Evolutionary conservation across 352 stramenopile species (phyloP).

Genomic region (Blastocystis sp.): DNA sequence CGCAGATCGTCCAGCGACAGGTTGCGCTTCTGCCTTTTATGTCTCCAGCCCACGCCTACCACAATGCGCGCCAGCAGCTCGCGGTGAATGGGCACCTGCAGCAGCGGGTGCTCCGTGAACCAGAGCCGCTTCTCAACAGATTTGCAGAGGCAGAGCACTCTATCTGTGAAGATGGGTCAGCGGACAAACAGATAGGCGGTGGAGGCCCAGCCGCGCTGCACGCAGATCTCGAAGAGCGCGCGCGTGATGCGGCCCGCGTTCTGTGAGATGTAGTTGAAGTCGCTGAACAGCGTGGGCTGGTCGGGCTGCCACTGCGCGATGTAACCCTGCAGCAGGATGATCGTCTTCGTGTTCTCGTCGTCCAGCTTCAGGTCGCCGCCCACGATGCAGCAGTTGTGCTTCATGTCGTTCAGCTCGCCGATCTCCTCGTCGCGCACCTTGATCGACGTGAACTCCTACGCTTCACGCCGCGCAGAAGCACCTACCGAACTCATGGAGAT

Average conservation of each 20-base stretch:
- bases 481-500: slow-evolving; percentile 76
- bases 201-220: slow-evolving; percentile 83
- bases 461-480: slow-evolving; percentile 72
- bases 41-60: slow-evolving; percentile 81
- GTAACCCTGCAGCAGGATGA: slow-evolving; percentile 90
- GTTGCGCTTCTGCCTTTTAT: slow-evolving; percentile 80
- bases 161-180: slow-evolving; percentile 71
- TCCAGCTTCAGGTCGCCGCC: slow-evolving; percentile 85
- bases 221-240: slow-evolving; percentile 96
- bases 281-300: slow-evolving; percentile 93
- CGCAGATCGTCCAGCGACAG: slow-evolving; percentile 72
- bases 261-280: slow-evolving; percentile 98
- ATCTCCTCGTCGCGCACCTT: slow-evolving; percentile 91
- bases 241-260: slow-evolving; percentile 93
- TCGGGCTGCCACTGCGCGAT: slow-evolving; percentile 82
- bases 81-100: slow-evolving; percentile 84
- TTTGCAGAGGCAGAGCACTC: slow-evolving; percentile 91
- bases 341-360: slow-evolving; percentile 89
- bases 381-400: slow-evolving; percentile 82
- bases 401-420: slow-evolving; percentile 86
- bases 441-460: slow-evolving; percentile 90
- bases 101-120: slow-evolving; percentile 90
- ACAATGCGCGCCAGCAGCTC: slow-evolving; percentile 74
- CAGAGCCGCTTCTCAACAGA: slow-evolving; percentile 93
- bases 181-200: slow-evolving; percentile 75